Evolutionary conservation across 2,329 filamentous ascomycete genomes (phyloP).

Genomic region (Clonostachys chloroleuca): DNA sequence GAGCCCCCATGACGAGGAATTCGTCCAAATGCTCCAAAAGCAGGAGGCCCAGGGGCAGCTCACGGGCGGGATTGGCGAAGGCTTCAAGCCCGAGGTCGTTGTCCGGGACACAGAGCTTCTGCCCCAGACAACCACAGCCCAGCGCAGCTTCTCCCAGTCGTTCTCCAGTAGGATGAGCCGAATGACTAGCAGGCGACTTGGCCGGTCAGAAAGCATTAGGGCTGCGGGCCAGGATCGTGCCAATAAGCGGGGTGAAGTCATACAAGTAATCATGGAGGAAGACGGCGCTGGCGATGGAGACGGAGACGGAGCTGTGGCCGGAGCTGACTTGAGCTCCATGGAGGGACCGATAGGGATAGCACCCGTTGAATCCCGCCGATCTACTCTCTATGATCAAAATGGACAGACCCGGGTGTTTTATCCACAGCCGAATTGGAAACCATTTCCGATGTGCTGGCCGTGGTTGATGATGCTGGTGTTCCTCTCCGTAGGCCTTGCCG

Average conservation of each 20-base stretch:
- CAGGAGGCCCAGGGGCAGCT: slow-evolving; percentile 51
- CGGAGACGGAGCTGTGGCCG: slow-evolving; percentile 22
- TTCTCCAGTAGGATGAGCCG: slow-evolving; percentile 26
- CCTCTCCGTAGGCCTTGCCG: slow-evolving; percentile 47
- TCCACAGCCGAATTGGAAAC: slow-evolving; percentile 63
- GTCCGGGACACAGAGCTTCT: slow-evolving; percentile 48
- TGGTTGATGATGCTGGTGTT: slow-evolving; percentile 51
- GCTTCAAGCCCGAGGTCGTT: slow-evolving; percentile 40
- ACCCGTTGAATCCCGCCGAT: slow-evolving; percentile 23
- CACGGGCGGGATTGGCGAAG: slow-evolving; percentile 54
- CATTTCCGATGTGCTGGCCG: slow-evolving; percentile 59
- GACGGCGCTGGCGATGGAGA: slow-evolving; percentile 2
- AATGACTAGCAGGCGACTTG: slow-evolving; percentile 11
- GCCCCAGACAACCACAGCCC: slow-evolving; percentile 20
- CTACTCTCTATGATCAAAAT: slow-evolving; percentile 28
- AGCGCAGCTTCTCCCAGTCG: slow-evolving; percentile 30
- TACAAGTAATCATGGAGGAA: slow-evolving; percentile 47
- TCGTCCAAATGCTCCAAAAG: slow-evolving; percentile 38
- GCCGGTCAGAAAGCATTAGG: slow-evolving; percentile 35
- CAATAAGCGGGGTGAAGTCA: slow-evolving; percentile 53
- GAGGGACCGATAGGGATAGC: slow-evolving; percentile 30
- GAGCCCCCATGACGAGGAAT: slow-evolving; percentile 35
- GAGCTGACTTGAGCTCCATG: slow-evolving; percentile 43
- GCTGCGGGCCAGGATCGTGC: slow-evolving; percentile 53
- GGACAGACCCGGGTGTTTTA: slow-evolving; percentile 44